Percentiles rank a stretch among this genome's conserved stretches.
phyloP scores from a whole-genome alignment of 306 rosid species.

The Quercus mongolica region DNA sequence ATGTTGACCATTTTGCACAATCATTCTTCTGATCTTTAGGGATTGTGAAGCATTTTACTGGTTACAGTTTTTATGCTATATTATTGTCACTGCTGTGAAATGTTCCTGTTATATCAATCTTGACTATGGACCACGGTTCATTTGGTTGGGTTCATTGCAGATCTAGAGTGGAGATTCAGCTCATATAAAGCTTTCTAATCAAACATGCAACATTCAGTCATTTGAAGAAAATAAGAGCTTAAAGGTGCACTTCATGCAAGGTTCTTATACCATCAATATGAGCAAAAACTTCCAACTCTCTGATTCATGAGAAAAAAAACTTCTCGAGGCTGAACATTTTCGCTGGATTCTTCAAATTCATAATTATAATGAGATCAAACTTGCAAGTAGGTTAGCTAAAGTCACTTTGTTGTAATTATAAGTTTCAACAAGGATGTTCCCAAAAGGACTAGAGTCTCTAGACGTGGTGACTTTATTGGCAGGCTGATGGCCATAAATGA shows the following conservation, averaged over 20 bases:
- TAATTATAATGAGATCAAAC: not conserved
- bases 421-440: not conserved
- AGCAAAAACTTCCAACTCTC: not conserved
- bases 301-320: not conserved
- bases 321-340: not conserved
- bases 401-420: constrained; percentile 28
- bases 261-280: not conserved
- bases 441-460: not conserved
- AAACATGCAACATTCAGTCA: constrained; percentile 9
- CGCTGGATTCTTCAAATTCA: not conserved
- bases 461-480: constrained; percentile 14
- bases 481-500: constrained; percentile 13
- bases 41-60: not conserved
- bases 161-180: constrained; percentile 26
- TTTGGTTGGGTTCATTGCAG: constrained; percentile 29
- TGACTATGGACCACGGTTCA: not conserved
- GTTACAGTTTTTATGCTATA: not conserved
- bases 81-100: not conserved
- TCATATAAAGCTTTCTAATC: constrained; percentile 12
- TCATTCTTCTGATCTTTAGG: not conserved
- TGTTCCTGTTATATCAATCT: not conserved
- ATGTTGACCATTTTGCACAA: not conserved
- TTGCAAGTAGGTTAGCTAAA: constrained; percentile 19
- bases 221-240: constrained; percentile 9
- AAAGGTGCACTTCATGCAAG: constrained; percentile 1